Percentiles rank a stretch among this genome's conserved stretches.
These are phyloP conservation scores for Xylaria cubensis DNA, from an alignment of 495 filamentous ascomycete species.

Conservation along the genomic window DNA sequence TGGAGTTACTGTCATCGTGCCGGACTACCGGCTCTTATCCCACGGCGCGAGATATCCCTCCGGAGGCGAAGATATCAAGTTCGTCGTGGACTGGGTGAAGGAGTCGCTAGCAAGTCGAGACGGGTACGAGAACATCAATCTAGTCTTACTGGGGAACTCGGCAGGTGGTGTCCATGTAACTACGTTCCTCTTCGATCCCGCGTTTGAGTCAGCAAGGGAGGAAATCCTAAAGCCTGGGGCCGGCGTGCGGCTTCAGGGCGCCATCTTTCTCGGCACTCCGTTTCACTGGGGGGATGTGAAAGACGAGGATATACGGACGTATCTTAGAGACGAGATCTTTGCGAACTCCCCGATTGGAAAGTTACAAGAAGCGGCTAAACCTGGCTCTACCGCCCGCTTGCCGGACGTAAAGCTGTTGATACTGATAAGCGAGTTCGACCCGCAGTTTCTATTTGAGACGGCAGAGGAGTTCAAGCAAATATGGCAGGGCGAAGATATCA, in stretches of 20 bases:
- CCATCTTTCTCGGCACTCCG: slow-evolving; percentile 45
- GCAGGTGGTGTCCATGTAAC: slow-evolving; percentile 50
- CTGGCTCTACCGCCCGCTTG: slow-evolving; percentile 34
- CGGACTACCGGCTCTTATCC: slow-evolving; percentile 50
- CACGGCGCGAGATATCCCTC: slow-evolving; percentile 49
- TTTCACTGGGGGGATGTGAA: slow-evolving; percentile 41
- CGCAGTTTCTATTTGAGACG: slow-evolving; percentile 43
- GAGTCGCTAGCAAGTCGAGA: slow-evolving; percentile 28
- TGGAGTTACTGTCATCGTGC: slow-evolving; percentile 46
- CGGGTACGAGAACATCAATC: slow-evolving; percentile 39
- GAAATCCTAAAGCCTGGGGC: slow-evolving; percentile 27
- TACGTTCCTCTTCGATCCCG: slow-evolving; percentile 44
- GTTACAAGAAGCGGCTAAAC: slow-evolving; percentile 35
- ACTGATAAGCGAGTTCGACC: slow-evolving; percentile 49
- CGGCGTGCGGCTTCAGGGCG: slow-evolving; percentile 42
- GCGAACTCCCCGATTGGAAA: slow-evolving; percentile 41
- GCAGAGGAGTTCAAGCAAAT: slow-evolving; percentile 41
- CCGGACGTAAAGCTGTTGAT: slow-evolving; percentile 38
- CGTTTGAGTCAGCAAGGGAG: slow-evolving; percentile 38
- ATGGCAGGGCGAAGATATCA: slow-evolving; percentile 40
- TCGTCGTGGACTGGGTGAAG: slow-evolving; percentile 47
- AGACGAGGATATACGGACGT: slow-evolving; percentile 34
- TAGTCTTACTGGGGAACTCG: slow-evolving; percentile 52
- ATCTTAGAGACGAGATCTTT: slow-evolving; percentile 39
- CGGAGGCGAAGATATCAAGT: slow-evolving; percentile 47